A percentile compares a stretch with the other conserved stretches of the same genome.
phyloP scores from a whole-genome alignment of 2,329 filamentous ascomycete genomes.

The Cladosporium velox region DNA sequence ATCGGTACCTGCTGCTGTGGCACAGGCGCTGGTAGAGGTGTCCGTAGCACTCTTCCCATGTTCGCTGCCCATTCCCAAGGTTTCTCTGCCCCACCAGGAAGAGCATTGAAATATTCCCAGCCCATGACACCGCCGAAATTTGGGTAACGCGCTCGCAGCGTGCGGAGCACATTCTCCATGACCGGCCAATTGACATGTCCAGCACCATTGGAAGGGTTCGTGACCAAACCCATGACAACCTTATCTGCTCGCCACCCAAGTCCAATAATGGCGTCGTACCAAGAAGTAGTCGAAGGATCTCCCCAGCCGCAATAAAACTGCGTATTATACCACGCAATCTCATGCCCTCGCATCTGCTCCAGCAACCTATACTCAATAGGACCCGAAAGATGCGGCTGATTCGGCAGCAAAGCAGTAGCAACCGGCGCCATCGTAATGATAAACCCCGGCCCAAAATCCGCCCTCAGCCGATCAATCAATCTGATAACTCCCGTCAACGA shows the following conservation, averaged over 20 bases:
- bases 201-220: conserved; percentile 71
- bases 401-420: conserved; percentile 67
- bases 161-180: conserved; percentile 58
- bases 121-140: conserved; percentile 86
- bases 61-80: conserved; percentile 79
- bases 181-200: conserved; percentile 61
- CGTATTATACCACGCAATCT: conserved; percentile 83
- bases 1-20: conserved; percentile 35
- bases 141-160: conserved; percentile 61
- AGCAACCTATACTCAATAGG: conserved; percentile 74
- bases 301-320: conserved; percentile 96
- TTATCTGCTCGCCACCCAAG: conserved; percentile 72
- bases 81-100: conserved; percentile 61
- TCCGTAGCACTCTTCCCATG: conserved; percentile 56
- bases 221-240: conserved; percentile 79
- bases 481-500: conserved; percentile 63
- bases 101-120: conserved; percentile 91
- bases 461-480: conserved; percentile 50
- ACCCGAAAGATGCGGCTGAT: conserved; percentile 68
- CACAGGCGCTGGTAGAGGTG: conserved; percentile 31
- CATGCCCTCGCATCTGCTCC: conserved; percentile 64
- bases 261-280: conserved; percentile 57
- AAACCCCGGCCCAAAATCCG: conserved; percentile 70
- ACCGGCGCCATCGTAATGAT: conserved; percentile 82
- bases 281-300: conserved; percentile 55